Base-by-base conservation (phyloP, 306 rosid species). In the Lathyrus oleraceus region DNA sequence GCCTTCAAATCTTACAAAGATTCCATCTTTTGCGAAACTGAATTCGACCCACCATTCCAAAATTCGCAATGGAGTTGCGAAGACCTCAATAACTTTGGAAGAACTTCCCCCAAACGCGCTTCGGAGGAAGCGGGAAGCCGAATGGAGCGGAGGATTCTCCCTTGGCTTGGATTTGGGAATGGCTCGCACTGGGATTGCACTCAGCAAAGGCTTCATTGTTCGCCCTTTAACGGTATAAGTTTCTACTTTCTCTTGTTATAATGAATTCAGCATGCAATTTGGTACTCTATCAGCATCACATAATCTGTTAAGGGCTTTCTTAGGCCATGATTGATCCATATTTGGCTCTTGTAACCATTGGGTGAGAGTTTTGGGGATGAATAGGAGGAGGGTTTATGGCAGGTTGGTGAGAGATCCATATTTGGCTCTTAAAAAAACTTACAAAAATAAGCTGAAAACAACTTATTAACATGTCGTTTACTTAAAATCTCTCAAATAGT, bases 81-180 rank as follows among this genome's bases (percentile, higher is more conserved):
- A 72, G 40, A 78, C 81, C 4, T 13, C 80, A 4, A 10, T 69
- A 54, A 64, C 78, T 32, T 38, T 73, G 25, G 86, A 85, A 0
- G 85, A 87, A 70, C 77, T 90, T 76, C 89, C 92, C 52, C 92
- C 98, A 36, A 90, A 90, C 71, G 97, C 96, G 62, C 71, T 87
- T 40, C 85, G 84, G 38, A 87, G 87, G 78, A 87, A 87, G 61
- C 73, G 47, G 8, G 90, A 90, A 32, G 76, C 92, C 1, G 76
- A 78, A 5, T 94, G 97, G 97, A 81, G 87, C 74, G 95, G 95
- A 47, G 97, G 98, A 2, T 94, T 94, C 79, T 90, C 96, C 36
- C 81, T 94, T 14, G 98, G 98, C 25, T 72, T 94, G 0, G 98
- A 94, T 73, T 73, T 94, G 78, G 98, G 98, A 32, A 52, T 85